A percentile compares a stretch with the other conserved stretches of the same genome.
Conservation (phyloP, 2,329 filamentous ascomycete species). For the Eutypella sp. region DNA sequence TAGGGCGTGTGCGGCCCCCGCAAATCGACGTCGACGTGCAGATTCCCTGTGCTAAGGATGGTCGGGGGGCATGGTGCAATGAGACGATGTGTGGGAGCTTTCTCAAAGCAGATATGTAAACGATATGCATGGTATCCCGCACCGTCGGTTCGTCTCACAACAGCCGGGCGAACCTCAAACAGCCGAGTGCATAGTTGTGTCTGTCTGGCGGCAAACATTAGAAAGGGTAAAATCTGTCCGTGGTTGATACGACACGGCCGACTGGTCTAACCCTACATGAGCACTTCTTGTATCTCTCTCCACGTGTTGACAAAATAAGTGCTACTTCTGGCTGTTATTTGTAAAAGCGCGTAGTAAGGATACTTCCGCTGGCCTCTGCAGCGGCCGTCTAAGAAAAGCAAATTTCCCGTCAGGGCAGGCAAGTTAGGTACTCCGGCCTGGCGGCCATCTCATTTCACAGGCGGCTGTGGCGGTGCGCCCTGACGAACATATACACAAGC, state of each 20-base stretch:
- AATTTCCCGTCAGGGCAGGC: neutral
- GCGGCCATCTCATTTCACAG: neutral
- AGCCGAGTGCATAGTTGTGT: neutral
- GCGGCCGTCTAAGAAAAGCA: neutral
- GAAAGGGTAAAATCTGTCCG: neutral
- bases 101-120: slow-evolving; percentile 23
- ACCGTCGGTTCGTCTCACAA: slow-evolving; percentile 22
- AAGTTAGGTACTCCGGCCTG: neutral
- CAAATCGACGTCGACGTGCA: slow-evolving; percentile 20
- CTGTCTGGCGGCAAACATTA: neutral
- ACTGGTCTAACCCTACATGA: neutral
- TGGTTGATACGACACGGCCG: neutral
- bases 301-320: neutral
- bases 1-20: slow-evolving; percentile 17
- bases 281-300: neutral
- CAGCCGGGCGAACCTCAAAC: slow-evolving; percentile 22
- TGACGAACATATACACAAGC: neutral
- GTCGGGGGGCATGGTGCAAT: slow-evolving; percentile 17
- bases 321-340: neutral
- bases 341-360: neutral
- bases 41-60: slow-evolving; percentile 19
- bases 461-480: neutral
- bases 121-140: slow-evolving; percentile 22
- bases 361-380: neutral
- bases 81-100: slow-evolving; percentile 20